Conservation (phyloP, 2,329 filamentous ascomycete genomes). For the Fusarium nanum region DNA sequence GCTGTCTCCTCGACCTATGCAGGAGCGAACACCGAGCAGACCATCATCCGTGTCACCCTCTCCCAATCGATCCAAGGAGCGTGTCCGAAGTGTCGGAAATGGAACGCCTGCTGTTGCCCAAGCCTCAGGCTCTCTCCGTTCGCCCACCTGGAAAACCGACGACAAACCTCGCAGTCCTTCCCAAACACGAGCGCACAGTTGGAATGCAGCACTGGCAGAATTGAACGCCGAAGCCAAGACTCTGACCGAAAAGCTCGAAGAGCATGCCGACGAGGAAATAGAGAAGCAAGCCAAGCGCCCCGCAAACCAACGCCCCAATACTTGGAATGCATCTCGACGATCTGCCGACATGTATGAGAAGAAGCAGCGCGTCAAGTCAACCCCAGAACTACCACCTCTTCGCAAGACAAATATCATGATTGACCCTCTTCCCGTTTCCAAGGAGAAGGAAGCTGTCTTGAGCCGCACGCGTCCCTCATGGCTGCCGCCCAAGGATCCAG, state of each 20-base stretch:
- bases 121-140: slow-evolving; percentile 70
- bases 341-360: slow-evolving; percentile 54
- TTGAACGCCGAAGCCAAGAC: slow-evolving; percentile 79
- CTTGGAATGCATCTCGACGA: slow-evolving; percentile 53
- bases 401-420: slow-evolving; percentile 84
- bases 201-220: slow-evolving; percentile 76
- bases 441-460: slow-evolving; percentile 86
- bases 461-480: slow-evolving; percentile 85
- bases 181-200: slow-evolving; percentile 75
- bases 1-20: slow-evolving; percentile 76
- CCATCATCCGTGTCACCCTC: slow-evolving; percentile 66
- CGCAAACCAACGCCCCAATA: slow-evolving; percentile 53
- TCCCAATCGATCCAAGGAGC: slow-evolving; percentile 64
- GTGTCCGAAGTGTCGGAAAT: slow-evolving; percentile 69
- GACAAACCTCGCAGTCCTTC: slow-evolving; percentile 55
- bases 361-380: slow-evolving; percentile 69
- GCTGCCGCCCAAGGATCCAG: slow-evolving; percentile 87
- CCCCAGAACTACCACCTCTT: slow-evolving; percentile 76
- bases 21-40: slow-evolving; percentile 66
- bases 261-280: slow-evolving; percentile 74
- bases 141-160: slow-evolving; percentile 65
- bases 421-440: slow-evolving; percentile 84
- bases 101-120: slow-evolving; percentile 70
- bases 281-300: slow-evolving; percentile 51
- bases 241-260: slow-evolving; percentile 83